These are phyloP conservation scores for Picea sitchensis DNA, from an alignment of 75 land plant genomes.

Conservation along the genomic window DNA sequence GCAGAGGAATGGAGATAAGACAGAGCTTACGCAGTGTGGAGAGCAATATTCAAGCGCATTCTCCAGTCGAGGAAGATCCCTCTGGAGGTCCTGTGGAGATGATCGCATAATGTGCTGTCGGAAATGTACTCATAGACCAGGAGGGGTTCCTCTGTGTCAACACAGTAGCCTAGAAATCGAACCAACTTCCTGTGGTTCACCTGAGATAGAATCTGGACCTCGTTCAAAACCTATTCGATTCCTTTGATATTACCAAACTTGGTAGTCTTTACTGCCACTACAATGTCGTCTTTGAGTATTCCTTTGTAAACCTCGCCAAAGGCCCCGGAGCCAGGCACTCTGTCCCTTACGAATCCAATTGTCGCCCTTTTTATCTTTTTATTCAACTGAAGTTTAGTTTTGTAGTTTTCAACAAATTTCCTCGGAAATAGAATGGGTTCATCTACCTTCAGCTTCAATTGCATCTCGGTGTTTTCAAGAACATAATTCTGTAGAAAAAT, in stretches of 20 bases:
- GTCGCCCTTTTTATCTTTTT: background rate
- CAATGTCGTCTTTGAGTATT: conserved; percentile 39
- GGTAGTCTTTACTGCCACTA: conserved; percentile 53
- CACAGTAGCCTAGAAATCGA: conserved; percentile 63
- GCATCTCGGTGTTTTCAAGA: too few relatives aligned
- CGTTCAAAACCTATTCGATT: conserved; percentile 8
- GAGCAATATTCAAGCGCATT: too few relatives aligned
- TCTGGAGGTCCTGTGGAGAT: conserved; percentile 23
- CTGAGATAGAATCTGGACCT: background rate
- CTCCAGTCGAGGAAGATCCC: background rate
- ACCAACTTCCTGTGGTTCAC: conserved; percentile 70
- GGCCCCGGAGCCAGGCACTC: too few relatives aligned
- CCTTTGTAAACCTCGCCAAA: conserved; percentile 14
- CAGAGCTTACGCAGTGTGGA: too few relatives aligned
- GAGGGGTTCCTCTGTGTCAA: background rate
- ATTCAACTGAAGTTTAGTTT: conserved; percentile 25
- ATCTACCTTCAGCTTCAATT: too few relatives aligned
- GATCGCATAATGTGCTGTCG: conserved; percentile 55
- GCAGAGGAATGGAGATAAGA: too few relatives aligned
- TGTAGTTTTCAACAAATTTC: too few relatives aligned
- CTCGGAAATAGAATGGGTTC: conserved; percentile 8
- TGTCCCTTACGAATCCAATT: too few relatives aligned
- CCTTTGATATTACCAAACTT: conserved; percentile 52
- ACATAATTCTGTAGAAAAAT: too few relatives aligned
- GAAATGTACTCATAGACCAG: conserved; percentile 19